Base-by-base conservation (phyloP, 306 rosid species). In the Erythrophleum fordii region DNA sequence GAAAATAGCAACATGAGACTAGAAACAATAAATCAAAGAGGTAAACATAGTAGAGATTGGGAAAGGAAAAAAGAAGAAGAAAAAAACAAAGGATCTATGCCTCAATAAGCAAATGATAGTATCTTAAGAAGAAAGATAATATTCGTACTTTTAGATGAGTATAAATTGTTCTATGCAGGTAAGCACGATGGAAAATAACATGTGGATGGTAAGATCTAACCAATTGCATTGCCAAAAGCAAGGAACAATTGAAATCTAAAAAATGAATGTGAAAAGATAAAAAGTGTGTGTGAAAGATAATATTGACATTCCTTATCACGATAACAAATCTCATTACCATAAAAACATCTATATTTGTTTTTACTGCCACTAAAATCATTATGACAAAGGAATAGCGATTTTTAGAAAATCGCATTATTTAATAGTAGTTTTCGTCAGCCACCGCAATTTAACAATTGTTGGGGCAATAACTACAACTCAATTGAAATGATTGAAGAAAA, bases 251-350 rank as follows among this genome's bases (percentile, higher is more conserved):
- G 20, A 75, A 75, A 67, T 22, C 29, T 29, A 44, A 41, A 52
- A 65, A 65, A 13, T 67, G 73, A 84, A 52, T 45, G 46, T 48
- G 68, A 82, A 46, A 61, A 22, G 35, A 72, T 73, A 41, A 69
- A n/a, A 56, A 75, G 77, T 41, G 76, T 41, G 56, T 61, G 67
- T 41, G 56, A 35, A 42, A 82, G 46, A 74, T 42, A 64, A 81
- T 78, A 90, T 97, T 90, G 34, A 95, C 99, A 89, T 20, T 92
- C 97, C 83, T 90, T 92, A 2, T 92, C 92, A 77, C 86, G 94
- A 79, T 92, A 95, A 87, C 99, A 95, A 44, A 92, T 95, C 82
- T 95, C 99, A 84, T 93, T 94, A 81, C 80, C 96, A n/a, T n/a
- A n/a, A n/a, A n/a, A n/a, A n/a, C n/a, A n/a, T n/a, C n/a, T n/a